phyloP scores from a whole-genome alignment of 139 green algal genomes.

The Tetraselmis chui region DNA sequence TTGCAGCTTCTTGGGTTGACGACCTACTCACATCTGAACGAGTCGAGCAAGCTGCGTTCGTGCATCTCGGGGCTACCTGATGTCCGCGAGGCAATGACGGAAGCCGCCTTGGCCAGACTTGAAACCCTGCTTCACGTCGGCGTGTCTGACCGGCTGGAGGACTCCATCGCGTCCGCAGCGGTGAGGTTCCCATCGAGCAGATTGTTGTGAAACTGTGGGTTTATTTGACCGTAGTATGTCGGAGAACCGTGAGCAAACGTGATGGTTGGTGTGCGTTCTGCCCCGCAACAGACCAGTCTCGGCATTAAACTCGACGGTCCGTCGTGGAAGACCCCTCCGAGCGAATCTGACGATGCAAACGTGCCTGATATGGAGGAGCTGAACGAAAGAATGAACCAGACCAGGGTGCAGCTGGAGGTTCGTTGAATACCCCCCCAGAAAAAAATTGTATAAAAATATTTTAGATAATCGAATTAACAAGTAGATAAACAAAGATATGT shows the following conservation, averaged over 20 bases:
- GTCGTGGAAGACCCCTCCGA: no score
- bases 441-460: background rate
- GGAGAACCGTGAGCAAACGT: background rate
- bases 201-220: background rate
- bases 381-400: background rate
- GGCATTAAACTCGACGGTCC: constrained; percentile 19
- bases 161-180: constrained; percentile 44
- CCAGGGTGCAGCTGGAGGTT: background rate
- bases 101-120: constrained; percentile 18
- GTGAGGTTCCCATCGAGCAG: constrained; percentile 12
- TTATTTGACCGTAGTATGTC: background rate
- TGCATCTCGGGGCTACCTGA: constrained; percentile 30
- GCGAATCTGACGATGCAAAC: background rate
- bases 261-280: background rate
- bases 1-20: constrained; percentile 76
- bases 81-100: background rate
- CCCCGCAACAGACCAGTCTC: background rate
- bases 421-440: background rate
- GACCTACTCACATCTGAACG: constrained; percentile 70
- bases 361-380: background rate
- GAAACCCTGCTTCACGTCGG: constrained; percentile 58
- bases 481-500: no score
- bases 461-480: no score
- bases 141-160: constrained; percentile 50
- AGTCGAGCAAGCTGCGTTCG: constrained; percentile 37